A percentile compares a stretch with the other conserved stretches of the same genome.
phyloP scores from a whole-genome alignment of 352 stramenopile species.

The Globisporangium carolinianum region DNA sequence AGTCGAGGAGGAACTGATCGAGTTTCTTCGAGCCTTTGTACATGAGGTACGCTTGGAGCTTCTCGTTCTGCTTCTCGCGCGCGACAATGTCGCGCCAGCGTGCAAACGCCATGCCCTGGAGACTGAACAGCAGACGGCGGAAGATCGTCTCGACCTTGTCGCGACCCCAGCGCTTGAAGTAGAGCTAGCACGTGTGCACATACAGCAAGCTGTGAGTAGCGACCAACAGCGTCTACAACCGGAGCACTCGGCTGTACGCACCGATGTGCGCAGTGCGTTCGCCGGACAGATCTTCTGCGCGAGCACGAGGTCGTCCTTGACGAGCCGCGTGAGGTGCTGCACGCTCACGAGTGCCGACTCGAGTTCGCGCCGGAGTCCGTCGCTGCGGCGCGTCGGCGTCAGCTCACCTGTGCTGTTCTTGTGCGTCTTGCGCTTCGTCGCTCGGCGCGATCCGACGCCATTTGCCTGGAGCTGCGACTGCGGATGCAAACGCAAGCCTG shows the following conservation, averaged over 20 bases:
- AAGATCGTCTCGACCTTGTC: constrained; percentile 79
- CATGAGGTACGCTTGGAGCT: constrained; percentile 59
- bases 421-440: background rate
- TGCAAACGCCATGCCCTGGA: constrained; percentile 53
- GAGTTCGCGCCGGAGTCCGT: constrained; percentile 43
- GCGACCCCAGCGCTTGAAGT: constrained; percentile 74
- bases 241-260: constrained; percentile 4
- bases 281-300: constrained; percentile 64
- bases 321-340: constrained; percentile 55
- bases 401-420: background rate
- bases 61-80: constrained; percentile 67
- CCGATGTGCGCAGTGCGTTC: constrained; percentile 50
- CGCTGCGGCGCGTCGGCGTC: constrained; percentile 6
- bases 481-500: background rate
- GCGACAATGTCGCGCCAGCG: constrained; percentile 46
- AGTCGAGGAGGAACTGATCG: constrained; percentile 61
- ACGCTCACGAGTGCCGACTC: constrained; percentile 50
- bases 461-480: background rate
- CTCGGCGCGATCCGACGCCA: background rate
- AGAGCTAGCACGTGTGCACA: constrained; percentile 24
- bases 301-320: constrained; percentile 67
- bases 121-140: constrained; percentile 54
- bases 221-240: background rate
- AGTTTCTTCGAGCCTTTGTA: constrained; percentile 80
- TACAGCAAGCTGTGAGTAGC: background rate